phyloP scores from a whole-genome alignment of 257 asterid genomes.

The Echites panduratus region DNA sequence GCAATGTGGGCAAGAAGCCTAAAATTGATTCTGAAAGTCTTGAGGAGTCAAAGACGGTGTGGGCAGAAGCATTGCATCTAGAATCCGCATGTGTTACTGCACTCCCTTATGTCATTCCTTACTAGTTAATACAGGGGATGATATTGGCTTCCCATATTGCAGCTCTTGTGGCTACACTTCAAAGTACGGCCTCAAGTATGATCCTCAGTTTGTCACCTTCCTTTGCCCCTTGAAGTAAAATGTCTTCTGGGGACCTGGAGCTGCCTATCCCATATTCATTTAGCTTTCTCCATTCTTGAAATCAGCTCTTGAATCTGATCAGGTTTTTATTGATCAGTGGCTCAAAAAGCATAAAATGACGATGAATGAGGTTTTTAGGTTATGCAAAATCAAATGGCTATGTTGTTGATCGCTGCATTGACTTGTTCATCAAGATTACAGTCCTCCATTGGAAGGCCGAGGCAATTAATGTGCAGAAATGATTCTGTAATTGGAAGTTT shows the following conservation, averaged over 20 bases:
- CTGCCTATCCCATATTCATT: neutral
- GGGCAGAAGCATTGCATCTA: slow-evolving; percentile 46
- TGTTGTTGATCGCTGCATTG: neutral
- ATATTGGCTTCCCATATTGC: neutral
- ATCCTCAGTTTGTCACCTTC: neutral
- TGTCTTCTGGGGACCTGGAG: neutral
- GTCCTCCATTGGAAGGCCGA: neutral
- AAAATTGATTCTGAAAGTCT: slow-evolving; percentile 11
- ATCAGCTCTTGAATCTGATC: slow-evolving; percentile 5
- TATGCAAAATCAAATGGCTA: neutral
- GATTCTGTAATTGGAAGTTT: neutral
- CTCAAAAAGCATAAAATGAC: slow-evolving; percentile 6
- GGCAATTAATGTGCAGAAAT: neutral
- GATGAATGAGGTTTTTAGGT: slow-evolving; percentile 3
- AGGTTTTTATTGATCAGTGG: neutral
- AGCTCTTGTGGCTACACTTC: too few relatives aligned
- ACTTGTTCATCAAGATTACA: neutral
- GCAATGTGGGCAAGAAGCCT: slow-evolving; percentile 26
- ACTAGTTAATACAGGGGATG: slow-evolving; percentile 20
- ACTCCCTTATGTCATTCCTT: slow-evolving; percentile 59
- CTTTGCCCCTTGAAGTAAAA: neutral
- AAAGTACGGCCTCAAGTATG: neutral
- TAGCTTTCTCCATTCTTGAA: neutral
- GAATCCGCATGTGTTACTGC: slow-evolving; percentile 37
- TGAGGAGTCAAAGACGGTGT: slow-evolving; percentile 33